Conservation (phyloP, 768 basidiomycete genomes). For the Kwoniella bestiolae region DNA sequence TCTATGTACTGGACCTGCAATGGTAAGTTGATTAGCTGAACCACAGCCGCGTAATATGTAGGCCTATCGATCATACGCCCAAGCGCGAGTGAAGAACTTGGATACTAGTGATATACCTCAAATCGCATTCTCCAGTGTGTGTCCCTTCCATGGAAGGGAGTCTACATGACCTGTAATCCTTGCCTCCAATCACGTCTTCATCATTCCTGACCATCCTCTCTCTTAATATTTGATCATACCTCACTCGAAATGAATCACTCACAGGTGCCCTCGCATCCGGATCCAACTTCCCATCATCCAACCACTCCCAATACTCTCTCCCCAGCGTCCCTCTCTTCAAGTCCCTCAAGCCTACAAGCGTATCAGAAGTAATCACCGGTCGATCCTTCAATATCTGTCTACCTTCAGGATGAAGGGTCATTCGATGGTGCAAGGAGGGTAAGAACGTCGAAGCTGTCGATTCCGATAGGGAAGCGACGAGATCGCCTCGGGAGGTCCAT, state of each 20-base stretch:
- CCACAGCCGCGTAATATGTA: too few species aligned
- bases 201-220: too few species aligned
- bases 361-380: conserved; percentile 76
- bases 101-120: too few species aligned
- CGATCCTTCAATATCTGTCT: conserved; percentile 79
- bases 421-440: conserved; percentile 72
- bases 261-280: conserved; percentile 94
- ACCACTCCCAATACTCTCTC: conserved; percentile 83
- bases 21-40: too few species aligned
- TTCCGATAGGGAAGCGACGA: conserved; percentile 92
- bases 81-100: neutral
- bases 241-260: conserved; percentile 49
- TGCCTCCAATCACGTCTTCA: too few species aligned
- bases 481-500: conserved; percentile 78
- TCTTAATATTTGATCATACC: too few species aligned
- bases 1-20: conserved; percentile 91
- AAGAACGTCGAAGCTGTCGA: conserved; percentile 83
- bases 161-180: too few species aligned
- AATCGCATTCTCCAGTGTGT: too few species aligned
- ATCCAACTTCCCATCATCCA: conserved; percentile 81
- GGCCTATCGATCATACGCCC: too few species aligned
- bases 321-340: conserved; percentile 84
- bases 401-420: conserved; percentile 81
- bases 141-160: too few species aligned
- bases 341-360: conserved; percentile 69